Conservation (phyloP, 1,139 yeast genomes). For the Sugiyamaella japonica region DNA sequence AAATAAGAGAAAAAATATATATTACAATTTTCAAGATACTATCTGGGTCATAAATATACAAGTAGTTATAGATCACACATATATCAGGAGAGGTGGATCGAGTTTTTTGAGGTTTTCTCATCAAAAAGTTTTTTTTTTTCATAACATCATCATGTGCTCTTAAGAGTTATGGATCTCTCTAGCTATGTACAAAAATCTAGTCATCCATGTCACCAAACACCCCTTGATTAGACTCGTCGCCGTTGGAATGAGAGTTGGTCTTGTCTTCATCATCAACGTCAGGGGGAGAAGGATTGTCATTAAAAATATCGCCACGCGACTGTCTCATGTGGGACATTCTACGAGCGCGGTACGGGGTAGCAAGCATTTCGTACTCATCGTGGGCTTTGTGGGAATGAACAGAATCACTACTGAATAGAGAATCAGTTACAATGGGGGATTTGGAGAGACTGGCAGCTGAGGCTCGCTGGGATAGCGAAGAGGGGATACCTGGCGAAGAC, state of each 20-base stretch:
- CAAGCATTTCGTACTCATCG: conserved; percentile 29
- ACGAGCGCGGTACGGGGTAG: conserved; percentile 30
- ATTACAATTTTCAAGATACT: neutral
- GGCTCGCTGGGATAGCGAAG: conserved; percentile 18
- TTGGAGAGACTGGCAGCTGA: conserved; percentile 17
- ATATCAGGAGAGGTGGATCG: neutral
- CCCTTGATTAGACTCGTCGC: conserved; percentile 18
- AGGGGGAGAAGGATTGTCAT: conserved; percentile 18
- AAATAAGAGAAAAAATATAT: neutral
- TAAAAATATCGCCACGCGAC: conserved; percentile 20
- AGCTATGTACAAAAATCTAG: conserved; percentile 9
- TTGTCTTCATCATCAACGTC: conserved; percentile 27
- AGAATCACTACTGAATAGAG: conserved; percentile 20
- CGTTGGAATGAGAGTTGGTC: conserved; percentile 20
- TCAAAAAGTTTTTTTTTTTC: neutral
- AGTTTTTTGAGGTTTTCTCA: neutral
- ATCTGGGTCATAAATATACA: conserved; percentile 13
- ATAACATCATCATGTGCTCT: conserved; percentile 14
- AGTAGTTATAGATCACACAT: conserved; percentile 4
- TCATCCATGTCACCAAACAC: conserved; percentile 37
- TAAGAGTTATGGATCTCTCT: conserved; percentile 9
- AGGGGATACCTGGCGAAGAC: conserved; percentile 20
- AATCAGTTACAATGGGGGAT: conserved; percentile 28
- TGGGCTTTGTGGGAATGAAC: conserved; percentile 14
- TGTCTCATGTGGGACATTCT: conserved; percentile 31